Evolutionary conservation across 1,284 basidiomycete species (phyloP), one percentile per base, ranked within the genome.

Genomic region (Afroboletus lepidellus): DNA sequence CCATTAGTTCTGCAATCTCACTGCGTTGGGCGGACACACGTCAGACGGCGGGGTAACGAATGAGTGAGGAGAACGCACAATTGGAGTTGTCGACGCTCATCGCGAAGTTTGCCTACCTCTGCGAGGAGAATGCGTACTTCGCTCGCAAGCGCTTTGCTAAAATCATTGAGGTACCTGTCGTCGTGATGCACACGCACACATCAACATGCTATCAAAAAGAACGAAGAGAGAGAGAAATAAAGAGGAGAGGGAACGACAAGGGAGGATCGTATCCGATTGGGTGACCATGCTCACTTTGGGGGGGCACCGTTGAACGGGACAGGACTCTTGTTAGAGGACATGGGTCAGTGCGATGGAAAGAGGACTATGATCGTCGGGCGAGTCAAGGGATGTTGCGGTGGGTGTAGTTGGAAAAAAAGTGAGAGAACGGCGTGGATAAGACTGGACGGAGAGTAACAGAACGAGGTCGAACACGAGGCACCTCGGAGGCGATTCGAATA

Each of bases 1-100:
- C 76, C 85, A 89, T 86, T 55, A 89, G 73, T 64, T 87, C 86
- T 21, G 87, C 80, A 53, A 89, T 87, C 67, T 89, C 87, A 56
- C 85, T 88, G 62, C 25, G 44, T 20, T 12, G 16, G 3, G 13
- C 25, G 23, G 18, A 20, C 38, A 16, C 13, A 30, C 9, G 29
- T 30, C 29, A 12, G 6, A 30, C 5, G 36, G 4, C 9, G 20
- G 18, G 20, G 18, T 3, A 23, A 23, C 36, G 20, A 21, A 41
- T 13, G 18, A 21, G 15, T 12, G 18, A 15, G 23, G 5, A 30
- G 21, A 41, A 77, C 85, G 58, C 60, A 88, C 85, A 79, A 84
- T 63, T 88, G 85, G 44, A 89, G 72, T 46, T 80, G 77, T 32
- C 84, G 70, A 42, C 86, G 77, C 65, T 90, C 86, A 61, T 89